phyloP scores from a whole-genome alignment of 495 filamentous ascomycete genomes.

The Cercophora samala region DNA sequence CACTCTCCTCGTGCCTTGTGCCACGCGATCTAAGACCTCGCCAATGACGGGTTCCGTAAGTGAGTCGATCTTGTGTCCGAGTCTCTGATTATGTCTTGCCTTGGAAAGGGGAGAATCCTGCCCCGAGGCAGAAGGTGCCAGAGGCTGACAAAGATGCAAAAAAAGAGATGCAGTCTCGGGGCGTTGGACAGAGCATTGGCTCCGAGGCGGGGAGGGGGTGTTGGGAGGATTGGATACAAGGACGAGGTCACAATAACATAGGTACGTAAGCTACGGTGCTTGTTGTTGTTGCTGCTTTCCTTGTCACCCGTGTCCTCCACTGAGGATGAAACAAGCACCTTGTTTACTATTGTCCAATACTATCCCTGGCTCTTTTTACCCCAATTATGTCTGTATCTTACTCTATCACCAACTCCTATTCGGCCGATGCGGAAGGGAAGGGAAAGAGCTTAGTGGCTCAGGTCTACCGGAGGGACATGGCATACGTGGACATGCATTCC shows the following conservation, averaged over 20 bases:
- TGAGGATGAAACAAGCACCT: conserved; percentile 7
- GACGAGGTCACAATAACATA: not conserved
- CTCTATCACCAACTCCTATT: conserved; percentile 2
- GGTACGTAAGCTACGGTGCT: not conserved
- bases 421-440: not conserved
- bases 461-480: not conserved
- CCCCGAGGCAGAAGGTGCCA: not conserved
- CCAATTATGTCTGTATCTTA: not conserved
- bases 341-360: not conserved
- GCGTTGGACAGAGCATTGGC: not conserved
- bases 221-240: not conserved
- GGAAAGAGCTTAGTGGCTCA: not conserved
- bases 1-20: conserved; percentile 1
- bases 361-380: not conserved
- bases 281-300: conserved; percentile 1
- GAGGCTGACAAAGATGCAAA: not conserved
- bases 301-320: not conserved
- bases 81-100: not conserved
- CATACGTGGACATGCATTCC: conserved; percentile 4
- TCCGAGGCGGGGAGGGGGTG: not conserved
- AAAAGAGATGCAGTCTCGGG: conserved; percentile 1
- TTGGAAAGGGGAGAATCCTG: not conserved
- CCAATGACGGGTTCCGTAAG: conserved; percentile 1
- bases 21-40: conserved; percentile 6
- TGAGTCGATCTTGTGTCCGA: conserved; percentile 4